These are phyloP conservation scores for Pythium insidiosum DNA, from an alignment of 352 stramenopile genomes.

Conservation along the genomic window DNA sequence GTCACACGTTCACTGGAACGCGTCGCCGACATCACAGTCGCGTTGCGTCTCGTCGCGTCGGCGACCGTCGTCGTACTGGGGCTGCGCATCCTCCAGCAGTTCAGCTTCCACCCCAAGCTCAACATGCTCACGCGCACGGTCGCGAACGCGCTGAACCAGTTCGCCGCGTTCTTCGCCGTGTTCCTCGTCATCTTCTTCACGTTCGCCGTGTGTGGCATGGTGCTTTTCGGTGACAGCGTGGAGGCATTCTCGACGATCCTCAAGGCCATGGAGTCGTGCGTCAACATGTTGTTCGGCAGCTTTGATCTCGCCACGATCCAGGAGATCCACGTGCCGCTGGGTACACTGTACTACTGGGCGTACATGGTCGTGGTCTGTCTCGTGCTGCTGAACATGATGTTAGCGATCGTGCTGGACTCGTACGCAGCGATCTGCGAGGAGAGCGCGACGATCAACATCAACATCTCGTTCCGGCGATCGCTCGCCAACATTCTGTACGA, in stretches of 20 bases:
- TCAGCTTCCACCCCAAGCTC: slow-evolving; percentile 43
- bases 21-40: slow-evolving; percentile 19
- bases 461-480: slow-evolving; percentile 18
- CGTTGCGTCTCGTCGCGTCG: slow-evolving; percentile 25
- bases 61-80: slow-evolving; percentile 24
- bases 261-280: slow-evolving; percentile 35
- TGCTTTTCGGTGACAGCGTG: slow-evolving; percentile 54
- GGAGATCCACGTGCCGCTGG: slow-evolving; percentile 26
- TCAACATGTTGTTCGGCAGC: slow-evolving; percentile 63
- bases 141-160: slow-evolving; percentile 33
- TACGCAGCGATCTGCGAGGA: slow-evolving; percentile 41
- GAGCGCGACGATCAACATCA: slow-evolving; percentile 18
- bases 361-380: slow-evolving; percentile 62
- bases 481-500: slow-evolving; percentile 17
- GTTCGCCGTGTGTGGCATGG: slow-evolving; percentile 32
- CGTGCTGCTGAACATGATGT: slow-evolving; percentile 66
- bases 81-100: slow-evolving; percentile 34
- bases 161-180: slow-evolving; percentile 43
- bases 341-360: slow-evolving; percentile 56
- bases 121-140: slow-evolving; percentile 54
- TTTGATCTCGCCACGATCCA: slow-evolving; percentile 48
- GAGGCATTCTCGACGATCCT: slow-evolving; percentile 33
- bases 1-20: slow-evolving; percentile 15
- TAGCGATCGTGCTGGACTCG: slow-evolving; percentile 53
- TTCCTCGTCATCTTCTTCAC: slow-evolving; percentile 52